These are phyloP conservation scores for Fusarium irregulare DNA, from an alignment of 2,329 filamentous ascomycete genomes.

Conservation along the genomic window DNA sequence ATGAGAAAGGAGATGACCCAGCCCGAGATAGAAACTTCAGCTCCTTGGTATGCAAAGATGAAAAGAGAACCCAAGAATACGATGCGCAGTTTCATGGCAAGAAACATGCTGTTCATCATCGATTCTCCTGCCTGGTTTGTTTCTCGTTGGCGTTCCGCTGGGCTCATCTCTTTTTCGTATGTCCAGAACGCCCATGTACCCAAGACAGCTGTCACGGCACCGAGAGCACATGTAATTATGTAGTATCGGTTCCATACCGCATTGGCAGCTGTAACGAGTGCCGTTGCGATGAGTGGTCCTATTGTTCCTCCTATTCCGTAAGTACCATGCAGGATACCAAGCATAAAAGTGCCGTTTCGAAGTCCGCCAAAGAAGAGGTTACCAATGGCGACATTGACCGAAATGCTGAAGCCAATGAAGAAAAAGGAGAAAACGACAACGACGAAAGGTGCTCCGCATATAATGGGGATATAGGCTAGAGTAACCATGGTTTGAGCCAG, in stretches of 20 bases:
- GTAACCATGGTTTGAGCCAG: slow-evolving; percentile 67
- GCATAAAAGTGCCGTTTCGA: slow-evolving; percentile 63
- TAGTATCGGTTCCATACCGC: slow-evolving; percentile 79
- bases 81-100: slow-evolving; percentile 63
- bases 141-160: slow-evolving; percentile 52
- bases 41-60: slow-evolving; percentile 88
- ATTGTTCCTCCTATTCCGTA: slow-evolving; percentile 74
- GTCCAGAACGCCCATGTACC: slow-evolving; percentile 75
- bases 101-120: slow-evolving; percentile 57
- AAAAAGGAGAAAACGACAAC: slow-evolving; percentile 76
- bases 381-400: slow-evolving; percentile 65
- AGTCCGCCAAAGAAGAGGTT: slow-evolving; percentile 70
- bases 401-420: slow-evolving; percentile 70
- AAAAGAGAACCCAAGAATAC: slow-evolving; percentile 82
- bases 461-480: slow-evolving; percentile 72
- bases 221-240: slow-evolving; percentile 70
- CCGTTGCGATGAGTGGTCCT: slow-evolving; percentile 80
- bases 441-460: slow-evolving; percentile 76
- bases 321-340: slow-evolving; percentile 74
- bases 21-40: slow-evolving; percentile 84
- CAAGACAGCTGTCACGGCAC: slow-evolving; percentile 66
- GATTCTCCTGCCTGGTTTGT: slow-evolving; percentile 34
- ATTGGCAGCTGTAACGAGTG: slow-evolving; percentile 70
- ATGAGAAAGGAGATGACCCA: slow-evolving; percentile 92
- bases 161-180: slow-evolving; percentile 71